phyloP scores from a whole-genome alignment of 2,329 filamentous ascomycete species.

The Trichoderma brevicompactum region DNA sequence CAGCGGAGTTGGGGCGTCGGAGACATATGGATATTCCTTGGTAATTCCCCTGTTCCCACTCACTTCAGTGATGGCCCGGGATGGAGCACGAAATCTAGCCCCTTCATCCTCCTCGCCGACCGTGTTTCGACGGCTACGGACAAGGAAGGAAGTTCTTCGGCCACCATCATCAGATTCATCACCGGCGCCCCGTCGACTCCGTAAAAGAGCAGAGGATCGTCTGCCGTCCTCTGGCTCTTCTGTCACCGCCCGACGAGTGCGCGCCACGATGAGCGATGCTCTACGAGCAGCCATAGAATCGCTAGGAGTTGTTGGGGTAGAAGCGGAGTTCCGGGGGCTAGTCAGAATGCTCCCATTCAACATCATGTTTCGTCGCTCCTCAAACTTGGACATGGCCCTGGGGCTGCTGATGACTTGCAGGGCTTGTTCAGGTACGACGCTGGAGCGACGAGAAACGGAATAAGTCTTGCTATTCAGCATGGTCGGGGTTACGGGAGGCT shows the following conservation, averaged over 20 bases:
- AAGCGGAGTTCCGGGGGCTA: constrained; percentile 49
- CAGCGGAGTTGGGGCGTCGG: constrained; percentile 43
- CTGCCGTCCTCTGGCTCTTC: constrained; percentile 58
- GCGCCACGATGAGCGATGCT: constrained; percentile 56
- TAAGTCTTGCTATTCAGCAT: constrained; percentile 50
- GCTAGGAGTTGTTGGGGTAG: constrained; percentile 47
- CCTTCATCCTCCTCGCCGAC: constrained; percentile 56
- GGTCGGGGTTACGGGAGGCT: constrained; percentile 23
- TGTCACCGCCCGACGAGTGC: constrained; percentile 53
- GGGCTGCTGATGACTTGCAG: constrained; percentile 49
- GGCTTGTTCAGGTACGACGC: constrained; percentile 48
- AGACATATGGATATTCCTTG: constrained; percentile 35
- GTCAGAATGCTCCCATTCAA: constrained; percentile 51
- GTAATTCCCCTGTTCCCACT: constrained; percentile 43
- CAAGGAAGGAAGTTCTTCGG: constrained; percentile 48
- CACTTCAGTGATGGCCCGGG: constrained; percentile 62
- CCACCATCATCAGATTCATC: constrained; percentile 55
- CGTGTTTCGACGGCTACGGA: constrained; percentile 53
- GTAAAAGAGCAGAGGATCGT: constrained; percentile 51
- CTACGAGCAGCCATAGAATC: constrained; percentile 50
- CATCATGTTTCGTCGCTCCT: constrained; percentile 57
- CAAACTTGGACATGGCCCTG: constrained; percentile 55
- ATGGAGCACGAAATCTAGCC: constrained; percentile 57
- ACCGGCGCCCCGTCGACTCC: constrained; percentile 47
- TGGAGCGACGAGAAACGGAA: constrained; percentile 46